Conservation (phyloP, 169 alveolate genomes). For the Cyclospora cayetanensis region DNA sequence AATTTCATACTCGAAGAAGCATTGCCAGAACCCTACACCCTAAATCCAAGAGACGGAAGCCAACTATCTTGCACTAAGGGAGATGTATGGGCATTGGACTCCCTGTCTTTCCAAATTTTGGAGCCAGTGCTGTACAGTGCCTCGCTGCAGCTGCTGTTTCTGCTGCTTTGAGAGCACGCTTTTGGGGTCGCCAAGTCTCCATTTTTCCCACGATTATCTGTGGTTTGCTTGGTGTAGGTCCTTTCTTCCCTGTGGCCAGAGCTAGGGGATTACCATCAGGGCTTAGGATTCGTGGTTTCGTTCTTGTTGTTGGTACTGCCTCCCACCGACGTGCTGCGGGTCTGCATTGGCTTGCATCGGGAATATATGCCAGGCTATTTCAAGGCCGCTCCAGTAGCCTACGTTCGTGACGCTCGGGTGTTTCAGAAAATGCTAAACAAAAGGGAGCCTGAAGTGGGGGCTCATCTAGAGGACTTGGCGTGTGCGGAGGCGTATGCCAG, state of each 20-base stretch:
- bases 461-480: constrained; percentile 64
- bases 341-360: constrained; percentile 74
- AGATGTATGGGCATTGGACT: no score
- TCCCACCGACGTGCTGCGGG: constrained; percentile 73
- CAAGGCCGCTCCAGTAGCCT: constrained; percentile 79
- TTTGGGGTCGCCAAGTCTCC: no score
- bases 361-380: constrained; percentile 78
- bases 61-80: no score
- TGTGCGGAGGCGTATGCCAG: constrained; percentile 80
- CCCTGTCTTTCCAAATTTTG: no score
- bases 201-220: background rate
- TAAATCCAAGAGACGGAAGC: background rate
- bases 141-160: no score
- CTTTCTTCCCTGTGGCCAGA: constrained; percentile 65
- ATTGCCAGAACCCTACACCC: constrained; percentile 36
- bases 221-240: background rate
- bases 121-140: no score
- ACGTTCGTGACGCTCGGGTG: constrained; percentile 81
- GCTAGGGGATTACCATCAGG: constrained; percentile 79
- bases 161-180: no score
- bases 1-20: background rate
- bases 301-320: constrained; percentile 73
- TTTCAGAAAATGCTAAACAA: constrained; percentile 69
- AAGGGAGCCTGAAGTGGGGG: constrained; percentile 73
- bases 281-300: constrained; percentile 79